Conservation (phyloP, 164 flowering plant genomes). For the Buxus sempervirens region DNA sequence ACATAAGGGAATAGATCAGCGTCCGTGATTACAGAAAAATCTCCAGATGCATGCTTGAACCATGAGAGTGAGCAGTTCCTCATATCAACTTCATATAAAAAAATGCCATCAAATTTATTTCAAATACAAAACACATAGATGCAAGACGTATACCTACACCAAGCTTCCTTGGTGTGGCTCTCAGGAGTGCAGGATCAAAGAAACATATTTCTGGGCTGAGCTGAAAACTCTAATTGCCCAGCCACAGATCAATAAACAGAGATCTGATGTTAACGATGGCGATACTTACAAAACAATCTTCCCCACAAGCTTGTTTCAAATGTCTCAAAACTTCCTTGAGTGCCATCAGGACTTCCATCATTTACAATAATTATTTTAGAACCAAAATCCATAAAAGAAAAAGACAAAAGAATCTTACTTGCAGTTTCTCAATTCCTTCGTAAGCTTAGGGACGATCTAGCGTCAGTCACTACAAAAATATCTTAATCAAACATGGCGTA, state of each 20-base stretch:
- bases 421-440: not conserved
- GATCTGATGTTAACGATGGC: not conserved
- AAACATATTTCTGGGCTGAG: not conserved
- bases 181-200: constrained; percentile 54
- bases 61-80: constrained; percentile 96
- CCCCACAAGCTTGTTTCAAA: constrained; percentile 79
- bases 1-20: constrained; percentile 99
- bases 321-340: constrained; percentile 82
- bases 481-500: not conserved
- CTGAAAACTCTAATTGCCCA: not conserved
- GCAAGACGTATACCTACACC: constrained; percentile 66
- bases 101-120: not conserved
- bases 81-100: constrained; percentile 18
- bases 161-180: constrained; percentile 90
- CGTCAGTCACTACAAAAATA: not conserved
- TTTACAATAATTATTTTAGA: constrained; percentile 69
- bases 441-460: not conserved
- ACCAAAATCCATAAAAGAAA: constrained; percentile 44
- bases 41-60: constrained; percentile 89
- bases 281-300: constrained; percentile 77
- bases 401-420: not conserved
- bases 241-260: not conserved
- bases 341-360: constrained; percentile 83
- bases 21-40: constrained; percentile 94
- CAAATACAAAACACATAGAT: not conserved